A percentile compares a stretch with the other conserved stretches of the same genome.
Evolutionary conservation across 2,329 filamentous ascomycete genomes (phyloP).

Genomic region (Fusarium avenaceum): DNA sequence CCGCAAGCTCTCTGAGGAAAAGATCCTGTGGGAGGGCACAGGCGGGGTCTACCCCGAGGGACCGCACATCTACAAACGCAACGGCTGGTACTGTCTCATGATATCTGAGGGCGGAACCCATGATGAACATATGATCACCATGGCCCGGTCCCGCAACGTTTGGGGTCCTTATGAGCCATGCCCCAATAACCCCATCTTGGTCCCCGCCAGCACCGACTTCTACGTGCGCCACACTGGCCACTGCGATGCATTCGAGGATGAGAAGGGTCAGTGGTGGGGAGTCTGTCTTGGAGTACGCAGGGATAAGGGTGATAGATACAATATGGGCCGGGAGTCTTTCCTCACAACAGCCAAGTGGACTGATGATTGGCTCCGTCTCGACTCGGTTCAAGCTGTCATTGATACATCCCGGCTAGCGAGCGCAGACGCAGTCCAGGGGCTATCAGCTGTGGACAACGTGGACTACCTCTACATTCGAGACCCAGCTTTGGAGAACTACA

Average conservation of each 20-base stretch:
- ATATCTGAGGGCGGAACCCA: conserved; percentile 23
- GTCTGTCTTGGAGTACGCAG: conserved; percentile 20
- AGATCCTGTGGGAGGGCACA: conserved; percentile 12
- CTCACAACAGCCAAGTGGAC: conserved; percentile 16
- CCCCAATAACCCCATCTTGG: conserved; percentile 7
- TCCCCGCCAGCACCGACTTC: conserved; percentile 1
- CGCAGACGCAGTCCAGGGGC: neutral
- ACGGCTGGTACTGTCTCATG: conserved; percentile 21
- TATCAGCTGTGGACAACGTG: conserved; percentile 8
- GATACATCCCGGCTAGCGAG: conserved; percentile 6
- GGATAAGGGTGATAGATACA: conserved; percentile 11
- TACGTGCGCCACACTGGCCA: conserved; percentile 17
- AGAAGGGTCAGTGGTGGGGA: conserved; percentile 21
- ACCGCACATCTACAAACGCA: conserved; percentile 22
- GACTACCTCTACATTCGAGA: conserved; percentile 24
- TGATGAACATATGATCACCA: conserved; percentile 24
- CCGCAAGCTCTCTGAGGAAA: conserved; percentile 1
- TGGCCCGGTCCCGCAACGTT: conserved; percentile 7
- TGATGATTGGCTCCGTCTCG: conserved; percentile 11
- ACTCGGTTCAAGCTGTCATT: conserved; percentile 2
- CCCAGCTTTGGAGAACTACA: conserved; percentile 10
- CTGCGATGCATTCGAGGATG: conserved; percentile 14
- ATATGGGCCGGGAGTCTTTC: conserved; percentile 17
- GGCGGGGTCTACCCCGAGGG: conserved; percentile 14
- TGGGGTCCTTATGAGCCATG: conserved; percentile 27